A percentile compares a stretch with the other conserved stretches of the same genome.
phyloP scores from a whole-genome alignment of 176 grass and related monocot genomes.

The Urochloa ruziziensis region DNA sequence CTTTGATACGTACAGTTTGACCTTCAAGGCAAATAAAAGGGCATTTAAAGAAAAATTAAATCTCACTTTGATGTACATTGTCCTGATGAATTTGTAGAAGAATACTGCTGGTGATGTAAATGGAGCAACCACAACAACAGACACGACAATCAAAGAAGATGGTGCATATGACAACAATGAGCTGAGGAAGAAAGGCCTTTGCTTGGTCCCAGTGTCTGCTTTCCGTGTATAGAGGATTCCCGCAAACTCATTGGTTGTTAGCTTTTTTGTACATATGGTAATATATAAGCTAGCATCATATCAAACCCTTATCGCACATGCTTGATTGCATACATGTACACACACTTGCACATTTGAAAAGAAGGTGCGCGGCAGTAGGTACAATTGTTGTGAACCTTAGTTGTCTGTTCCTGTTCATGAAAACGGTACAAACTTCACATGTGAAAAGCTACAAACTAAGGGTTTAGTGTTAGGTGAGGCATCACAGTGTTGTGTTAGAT shows the following conservation, averaged over 20 bases:
- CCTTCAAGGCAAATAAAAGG: neutral
- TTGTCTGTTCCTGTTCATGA: neutral
- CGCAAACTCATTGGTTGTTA: neutral
- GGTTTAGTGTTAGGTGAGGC: constrained; percentile 30
- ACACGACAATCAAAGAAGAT: neutral
- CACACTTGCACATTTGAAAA: neutral
- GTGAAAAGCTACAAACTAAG: constrained; percentile 13
- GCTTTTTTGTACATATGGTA: neutral
- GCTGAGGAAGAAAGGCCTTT: constrained; percentile 34
- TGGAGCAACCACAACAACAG: neutral
- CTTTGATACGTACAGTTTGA: neutral
- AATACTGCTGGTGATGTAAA: neutral
- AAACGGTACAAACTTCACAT: neutral
- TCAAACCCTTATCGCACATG: neutral
- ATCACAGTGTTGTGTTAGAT: constrained; percentile 31
- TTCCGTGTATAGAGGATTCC: neutral
- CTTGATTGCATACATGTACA: neutral
- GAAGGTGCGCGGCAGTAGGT: neutral
- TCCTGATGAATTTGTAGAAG: constrained; percentile 16
- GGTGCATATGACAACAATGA: constrained; percentile 12
- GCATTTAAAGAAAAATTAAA: neutral
- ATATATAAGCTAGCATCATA: constrained; percentile 23
- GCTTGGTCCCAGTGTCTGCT: constrained; percentile 16
- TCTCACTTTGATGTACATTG: neutral
- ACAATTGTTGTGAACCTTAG: neutral